Evolutionary conservation across 2,329 filamentous ascomycete species (phyloP).

Genomic region (Dichotomopilus funicola): DNA sequence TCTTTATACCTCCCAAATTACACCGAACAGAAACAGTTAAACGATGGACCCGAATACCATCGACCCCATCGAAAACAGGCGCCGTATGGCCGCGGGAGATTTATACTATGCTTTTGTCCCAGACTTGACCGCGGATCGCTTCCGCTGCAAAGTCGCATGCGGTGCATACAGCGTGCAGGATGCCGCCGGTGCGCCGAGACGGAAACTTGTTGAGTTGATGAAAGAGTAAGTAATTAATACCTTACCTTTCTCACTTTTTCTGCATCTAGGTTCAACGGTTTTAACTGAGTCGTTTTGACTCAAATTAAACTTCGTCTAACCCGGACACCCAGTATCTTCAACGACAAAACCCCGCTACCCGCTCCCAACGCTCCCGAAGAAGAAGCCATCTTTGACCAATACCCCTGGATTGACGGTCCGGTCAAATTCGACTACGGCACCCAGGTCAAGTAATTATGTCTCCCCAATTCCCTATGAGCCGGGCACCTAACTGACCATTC

Average conservation of each 20-base stretch:
- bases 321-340: constrained; percentile 50
- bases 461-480: not conserved
- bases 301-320: constrained; percentile 1
- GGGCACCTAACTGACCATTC: no score
- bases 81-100: constrained; percentile 59
- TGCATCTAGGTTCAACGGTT: no score
- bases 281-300: no score
- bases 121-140: constrained; percentile 55
- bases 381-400: constrained; percentile 59
- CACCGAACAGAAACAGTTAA: not conserved
- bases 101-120: constrained; percentile 70
- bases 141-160: constrained; percentile 56
- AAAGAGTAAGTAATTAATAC: constrained; percentile 61
- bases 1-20: not conserved
- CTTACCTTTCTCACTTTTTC: no score
- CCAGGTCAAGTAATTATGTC: constrained; percentile 56
- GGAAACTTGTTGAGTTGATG: constrained; percentile 61
- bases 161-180: constrained; percentile 53
- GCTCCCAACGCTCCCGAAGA: constrained; percentile 48
- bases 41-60: constrained; percentile 22
- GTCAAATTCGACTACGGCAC: constrained; percentile 71
- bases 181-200: constrained; percentile 46
- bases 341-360: constrained; percentile 58
- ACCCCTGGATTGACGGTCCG: constrained; percentile 65
- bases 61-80: constrained; percentile 41